phyloP scores from a whole-genome alignment of 768 basidiomycete genomes.

The Suillus spraguei region DNA sequence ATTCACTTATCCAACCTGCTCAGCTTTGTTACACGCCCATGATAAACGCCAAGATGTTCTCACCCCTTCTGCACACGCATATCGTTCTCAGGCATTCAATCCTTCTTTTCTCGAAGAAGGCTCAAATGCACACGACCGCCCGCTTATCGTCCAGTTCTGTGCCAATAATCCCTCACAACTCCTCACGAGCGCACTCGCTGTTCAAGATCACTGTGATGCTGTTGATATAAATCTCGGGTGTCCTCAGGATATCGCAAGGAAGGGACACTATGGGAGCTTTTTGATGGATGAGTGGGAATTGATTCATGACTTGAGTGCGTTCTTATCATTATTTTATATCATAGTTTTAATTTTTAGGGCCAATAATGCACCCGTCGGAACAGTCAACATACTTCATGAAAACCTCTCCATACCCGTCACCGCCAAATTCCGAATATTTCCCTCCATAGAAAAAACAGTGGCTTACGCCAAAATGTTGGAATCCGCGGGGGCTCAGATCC shows the following conservation, averaged over 20 bases:
- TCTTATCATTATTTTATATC: background rate
- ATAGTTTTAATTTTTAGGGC: background rate
- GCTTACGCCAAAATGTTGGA: slow-evolving; percentile 97
- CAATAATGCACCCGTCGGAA: background rate
- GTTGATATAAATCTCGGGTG: slow-evolving; percentile 94
- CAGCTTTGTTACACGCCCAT: slow-evolving; percentile 96
- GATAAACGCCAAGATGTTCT: slow-evolving; percentile 94
- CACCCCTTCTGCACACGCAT: slow-evolving; percentile 48
- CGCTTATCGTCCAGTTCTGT: slow-evolving; percentile 92
- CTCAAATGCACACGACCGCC: slow-evolving; percentile 67
- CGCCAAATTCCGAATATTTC: slow-evolving; percentile 93
- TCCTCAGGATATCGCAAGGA: slow-evolving; percentile 92
- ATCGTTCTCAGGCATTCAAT: slow-evolving; percentile 70
- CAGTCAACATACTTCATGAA: slow-evolving; percentile 84
- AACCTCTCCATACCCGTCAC: slow-evolving; percentile 92
- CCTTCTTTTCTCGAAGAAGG: slow-evolving; percentile 82
- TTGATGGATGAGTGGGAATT: slow-evolving; percentile 95
- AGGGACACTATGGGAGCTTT: slow-evolving; percentile 87
- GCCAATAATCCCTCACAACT: slow-evolving; percentile 85
- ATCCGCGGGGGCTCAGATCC: slow-evolving; percentile 90
- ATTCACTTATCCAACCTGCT: slow-evolving; percentile 17
- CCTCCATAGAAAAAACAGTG: slow-evolving; percentile 83
- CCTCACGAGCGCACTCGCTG: slow-evolving; percentile 71
- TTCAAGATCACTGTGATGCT: slow-evolving; percentile 86
- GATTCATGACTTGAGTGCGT: slow-evolving; percentile 76